These are phyloP conservation scores for Fraxinus paxiana DNA, from an alignment of 305 asterid species.

Conservation along the genomic window DNA sequence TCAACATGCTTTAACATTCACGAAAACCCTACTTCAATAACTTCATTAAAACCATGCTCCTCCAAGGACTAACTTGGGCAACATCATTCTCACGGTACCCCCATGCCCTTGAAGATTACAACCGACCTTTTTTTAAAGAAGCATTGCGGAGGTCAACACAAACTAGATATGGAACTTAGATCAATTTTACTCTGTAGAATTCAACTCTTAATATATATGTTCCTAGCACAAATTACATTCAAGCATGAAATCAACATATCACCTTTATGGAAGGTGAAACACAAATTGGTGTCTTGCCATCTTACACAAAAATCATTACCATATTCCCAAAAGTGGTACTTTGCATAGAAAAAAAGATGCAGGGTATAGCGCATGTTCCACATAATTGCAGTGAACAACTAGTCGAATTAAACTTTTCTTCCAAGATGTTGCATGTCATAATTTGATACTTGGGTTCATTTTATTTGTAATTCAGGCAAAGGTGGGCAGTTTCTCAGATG, in stretches of 20 bases:
- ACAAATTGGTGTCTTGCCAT: background rate
- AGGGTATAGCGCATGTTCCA: background rate
- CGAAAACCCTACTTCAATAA: background rate
- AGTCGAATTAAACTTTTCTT: background rate
- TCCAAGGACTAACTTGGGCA: background rate
- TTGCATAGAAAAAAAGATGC: background rate
- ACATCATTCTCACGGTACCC: background rate
- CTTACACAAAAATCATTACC: background rate
- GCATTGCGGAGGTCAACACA: background rate
- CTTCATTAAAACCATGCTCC: background rate
- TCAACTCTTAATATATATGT: background rate
- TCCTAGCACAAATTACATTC: background rate
- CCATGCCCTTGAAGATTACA: background rate
- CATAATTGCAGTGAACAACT: background rate
- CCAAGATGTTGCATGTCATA: background rate
- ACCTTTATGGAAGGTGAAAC: background rate
- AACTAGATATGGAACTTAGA: background rate
- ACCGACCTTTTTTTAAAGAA: background rate
- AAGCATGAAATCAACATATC: background rate
- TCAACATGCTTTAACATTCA: background rate
- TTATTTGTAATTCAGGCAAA: background rate
- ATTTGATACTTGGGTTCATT: background rate
- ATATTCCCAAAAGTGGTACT: background rate
- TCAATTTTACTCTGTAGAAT: background rate
- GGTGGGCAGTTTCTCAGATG: background rate